Percentiles rank a stretch among this genome's conserved stretches.
phyloP scores from a whole-genome alignment of 768 basidiomycete genomes.

The Mycena polygramma region DNA sequence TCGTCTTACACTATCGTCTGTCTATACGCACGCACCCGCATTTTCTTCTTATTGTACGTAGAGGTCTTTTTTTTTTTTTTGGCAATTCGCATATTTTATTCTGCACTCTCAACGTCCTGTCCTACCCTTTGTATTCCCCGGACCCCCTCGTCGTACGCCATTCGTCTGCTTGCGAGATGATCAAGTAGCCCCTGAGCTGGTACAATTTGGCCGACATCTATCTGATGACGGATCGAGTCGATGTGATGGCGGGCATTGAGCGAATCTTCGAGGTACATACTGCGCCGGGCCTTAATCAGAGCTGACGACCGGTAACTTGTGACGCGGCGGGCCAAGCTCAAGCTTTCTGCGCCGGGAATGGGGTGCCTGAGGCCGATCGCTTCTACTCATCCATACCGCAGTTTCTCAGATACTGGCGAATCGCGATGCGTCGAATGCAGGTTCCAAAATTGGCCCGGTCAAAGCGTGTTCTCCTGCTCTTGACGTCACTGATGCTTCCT shows the following conservation, averaged over 20 bases:
- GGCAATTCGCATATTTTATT: conserved; percentile 9
- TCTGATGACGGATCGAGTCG: background rate
- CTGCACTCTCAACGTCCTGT: background rate
- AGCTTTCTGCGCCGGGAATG: too few relatives aligned
- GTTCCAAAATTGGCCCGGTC: background rate
- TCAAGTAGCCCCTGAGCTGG: background rate
- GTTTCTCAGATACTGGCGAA: too few relatives aligned
- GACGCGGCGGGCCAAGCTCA: too few relatives aligned
- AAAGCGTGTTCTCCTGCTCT: background rate
- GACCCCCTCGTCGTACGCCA: too few relatives aligned
- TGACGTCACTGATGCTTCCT: background rate
- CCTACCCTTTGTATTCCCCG: too few relatives aligned
- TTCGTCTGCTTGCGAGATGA: background rate
- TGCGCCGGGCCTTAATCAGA: too few relatives aligned
- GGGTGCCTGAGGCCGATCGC: too few relatives aligned
- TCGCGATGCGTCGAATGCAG: too few relatives aligned
- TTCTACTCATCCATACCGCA: too few relatives aligned
- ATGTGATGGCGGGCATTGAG: too few relatives aligned
- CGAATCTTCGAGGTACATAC: too few relatives aligned
- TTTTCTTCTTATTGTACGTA: conserved; percentile 22
- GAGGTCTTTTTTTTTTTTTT: background rate
- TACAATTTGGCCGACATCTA: background rate
- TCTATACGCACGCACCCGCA: conserved; percentile 8
- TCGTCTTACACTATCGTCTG: conserved; percentile 10
- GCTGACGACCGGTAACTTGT: too few relatives aligned